Evolutionary conservation across 1,284 basidiomycete genomes (phyloP), one percentile per base, ranked within the genome.

Genomic region (Sanghuangporus sanghuang): DNA sequence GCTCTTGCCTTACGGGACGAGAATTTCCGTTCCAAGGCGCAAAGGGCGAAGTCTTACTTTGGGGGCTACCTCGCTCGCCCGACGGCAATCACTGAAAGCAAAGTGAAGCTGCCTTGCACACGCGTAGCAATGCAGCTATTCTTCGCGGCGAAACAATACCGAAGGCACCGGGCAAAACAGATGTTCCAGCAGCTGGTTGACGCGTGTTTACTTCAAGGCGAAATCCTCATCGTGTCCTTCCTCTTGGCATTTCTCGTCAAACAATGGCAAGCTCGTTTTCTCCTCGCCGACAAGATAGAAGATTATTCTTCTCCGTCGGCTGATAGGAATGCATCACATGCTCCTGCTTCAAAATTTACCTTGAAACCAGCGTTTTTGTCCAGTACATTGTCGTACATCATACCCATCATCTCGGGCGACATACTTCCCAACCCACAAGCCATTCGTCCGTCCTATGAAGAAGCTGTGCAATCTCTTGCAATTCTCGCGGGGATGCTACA

Each of bases 131-230:
- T 89, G 16, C 71, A 75, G 27, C 78, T 91, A 2, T 71, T 90
- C 18, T 69, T 77, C 48, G 73, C 77, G 3, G 87, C 87, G 0
- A 79, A 82, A n/a, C 73, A 78, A 40, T 79, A 82, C 50, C 78
- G 83, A 32, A 81, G 83, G 54, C 74, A 78, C 35, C 81, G 85
- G 44, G 82, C 84, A 5, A 75, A 81, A 27, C 74, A 78, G 32
- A 85, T 89, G 78, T 89, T 86, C 69, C 79, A 81, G 48, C 76
- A 78, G 2, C 72, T 90, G 49, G 78, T 92, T 67, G 77, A 80
- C 2, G 79, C 86, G 6, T 88, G 86, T 66, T 74, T 92, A 11
- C 72, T 90, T 52, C 89, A 92, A 57, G 88, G 89, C 35, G 90
- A 92, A 69, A 85, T 92, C 54, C 78, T 92, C 48, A 78, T 88